A percentile compares a stretch with the other conserved stretches of the same genome.
Evolutionary conservation across 2,329 filamentous ascomycete species (phyloP).

Genomic region (Raffaelea deltoideospora): DNA sequence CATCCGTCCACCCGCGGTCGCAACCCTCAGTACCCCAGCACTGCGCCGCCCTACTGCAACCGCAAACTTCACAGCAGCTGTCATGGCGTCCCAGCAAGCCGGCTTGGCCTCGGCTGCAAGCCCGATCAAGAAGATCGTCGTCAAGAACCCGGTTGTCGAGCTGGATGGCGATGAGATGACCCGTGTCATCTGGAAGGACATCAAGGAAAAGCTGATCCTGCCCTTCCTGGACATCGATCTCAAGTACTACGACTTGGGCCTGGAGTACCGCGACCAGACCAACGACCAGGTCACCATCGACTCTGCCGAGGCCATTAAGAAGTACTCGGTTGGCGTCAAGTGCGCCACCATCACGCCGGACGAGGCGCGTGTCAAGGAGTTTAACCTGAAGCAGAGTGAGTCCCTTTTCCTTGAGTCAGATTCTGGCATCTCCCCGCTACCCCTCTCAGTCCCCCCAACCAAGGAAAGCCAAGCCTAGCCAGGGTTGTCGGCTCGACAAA

Average conservation of each 20-base stretch:
- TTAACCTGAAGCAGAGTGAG: constrained; percentile 95
- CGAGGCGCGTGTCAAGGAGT: constrained; percentile 91
- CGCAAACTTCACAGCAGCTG: constrained; percentile 19
- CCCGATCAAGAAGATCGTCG: constrained; percentile 72
- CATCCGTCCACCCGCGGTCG: constrained; percentile 1
- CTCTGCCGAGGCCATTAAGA: constrained; percentile 93
- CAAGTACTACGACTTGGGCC: constrained; percentile 92
- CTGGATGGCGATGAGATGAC: constrained; percentile 96
- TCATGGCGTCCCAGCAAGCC: constrained; percentile 30
- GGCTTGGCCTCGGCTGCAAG: constrained; percentile 5
- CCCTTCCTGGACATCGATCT: constrained; percentile 95
- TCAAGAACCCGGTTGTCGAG: constrained; percentile 98
- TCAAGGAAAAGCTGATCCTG: constrained; percentile 97
- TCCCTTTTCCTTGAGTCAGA: constrained; percentile 10
- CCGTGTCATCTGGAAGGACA: constrained; percentile 95
- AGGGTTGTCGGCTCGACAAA: too few relatives aligned
- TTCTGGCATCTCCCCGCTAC: too few relatives aligned
- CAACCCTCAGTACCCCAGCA: background rate
- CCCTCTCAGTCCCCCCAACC: too few relatives aligned
- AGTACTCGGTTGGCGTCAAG: constrained; percentile 97
- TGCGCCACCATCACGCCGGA: constrained; percentile 98
- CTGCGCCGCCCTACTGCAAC: background rate
- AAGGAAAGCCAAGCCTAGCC: too few relatives aligned
- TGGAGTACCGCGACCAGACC: constrained; percentile 90
- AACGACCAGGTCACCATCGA: constrained; percentile 92